Evolutionary conservation across 208 protist genomes (phyloP), one percentile per base, ranked within the genome.

Genomic region (Wallacemonas sp.): DNA sequence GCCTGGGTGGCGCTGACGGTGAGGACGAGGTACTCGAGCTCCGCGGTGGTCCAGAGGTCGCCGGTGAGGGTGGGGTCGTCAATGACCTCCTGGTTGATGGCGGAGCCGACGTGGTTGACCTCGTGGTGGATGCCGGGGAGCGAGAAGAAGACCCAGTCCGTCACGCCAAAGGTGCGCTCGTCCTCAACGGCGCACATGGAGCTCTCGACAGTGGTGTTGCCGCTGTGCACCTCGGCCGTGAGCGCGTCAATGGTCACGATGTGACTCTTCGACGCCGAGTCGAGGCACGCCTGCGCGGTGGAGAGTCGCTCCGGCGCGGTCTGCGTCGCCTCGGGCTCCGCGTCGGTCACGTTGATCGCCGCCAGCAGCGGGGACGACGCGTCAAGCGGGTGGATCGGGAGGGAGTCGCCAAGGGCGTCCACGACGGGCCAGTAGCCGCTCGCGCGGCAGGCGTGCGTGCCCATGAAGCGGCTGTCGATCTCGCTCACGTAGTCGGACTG

Each of bases 351-450:
- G 31, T 59, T 59, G 52, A 59, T 59, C 3, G 31, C 52, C 3
- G 14, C 22, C n/a, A 59, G 52, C 8, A 39, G 5, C 11, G 86
- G 65, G 1, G 69, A 31, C 18, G 61, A 65, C 8, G 69, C 57
- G 46, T 74, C 80, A 63, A 82, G 91, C 8, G 86, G 89, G 29
- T 65, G 26, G 29, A 82, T 67, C 18, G 89, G 86, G n/a, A 92
- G 49, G 0, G 89, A 93, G 18, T 23, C 65, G 57, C 86, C 89
- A n/a, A 95, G 76, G 38, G 74, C 63, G 62, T 95, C 84, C 20
- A 80, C 66, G 11, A 95, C 89, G 20, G 89, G 89, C 82, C 89
- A 90, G 74, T 95, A 95, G 7, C 79, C 70, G 38, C 77, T 92
- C 39, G 89, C 48, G 25, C 84, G 79, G 66, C 86, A 95, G 32